phyloP scores from a whole-genome alignment of 306 rosid genomes.

The Coriaria nepalensis region DNA sequence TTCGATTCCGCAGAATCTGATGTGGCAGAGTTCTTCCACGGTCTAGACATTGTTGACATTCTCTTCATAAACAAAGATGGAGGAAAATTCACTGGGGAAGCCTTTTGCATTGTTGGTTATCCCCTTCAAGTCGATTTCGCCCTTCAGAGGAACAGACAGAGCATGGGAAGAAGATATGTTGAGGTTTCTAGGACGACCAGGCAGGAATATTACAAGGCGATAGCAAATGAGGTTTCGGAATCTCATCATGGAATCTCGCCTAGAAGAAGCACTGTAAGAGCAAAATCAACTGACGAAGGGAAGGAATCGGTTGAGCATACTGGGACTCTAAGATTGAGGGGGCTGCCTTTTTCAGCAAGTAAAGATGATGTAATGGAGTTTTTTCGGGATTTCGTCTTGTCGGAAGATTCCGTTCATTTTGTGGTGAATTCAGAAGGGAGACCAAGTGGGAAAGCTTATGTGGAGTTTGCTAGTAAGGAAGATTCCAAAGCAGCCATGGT shows the following conservation, averaged over 20 bases:
- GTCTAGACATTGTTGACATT: slow-evolving; percentile 79
- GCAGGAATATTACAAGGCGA: slow-evolving; percentile 91
- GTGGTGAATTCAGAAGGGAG: slow-evolving; percentile 65
- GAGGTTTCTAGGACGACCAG: slow-evolving; percentile 93
- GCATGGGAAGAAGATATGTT: slow-evolving; percentile 81
- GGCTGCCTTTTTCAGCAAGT: slow-evolving; percentile 78
- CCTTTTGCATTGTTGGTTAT: slow-evolving; percentile 75
- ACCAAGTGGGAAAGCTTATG: slow-evolving; percentile 77
- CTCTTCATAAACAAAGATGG: slow-evolving; percentile 71
- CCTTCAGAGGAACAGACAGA: slow-evolving; percentile 78
- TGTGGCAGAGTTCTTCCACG: slow-evolving; percentile 89
- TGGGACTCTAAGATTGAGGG: slow-evolving; percentile 70
- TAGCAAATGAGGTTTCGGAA: slow-evolving; percentile 67
- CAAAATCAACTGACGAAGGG: slow-evolving; percentile 63
- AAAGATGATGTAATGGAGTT: slow-evolving; percentile 78
- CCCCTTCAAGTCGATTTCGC: slow-evolving; percentile 96
- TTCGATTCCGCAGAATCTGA: slow-evolving; percentile 80
- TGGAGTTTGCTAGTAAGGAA: slow-evolving; percentile 52
- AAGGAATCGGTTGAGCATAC: slow-evolving; percentile 85
- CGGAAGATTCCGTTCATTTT: slow-evolving; percentile 45
- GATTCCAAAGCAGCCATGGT: slow-evolving; percentile 79
- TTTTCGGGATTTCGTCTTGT: slow-evolving; percentile 49
- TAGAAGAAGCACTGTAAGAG: slow-evolving; percentile 44
- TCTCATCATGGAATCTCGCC: slow-evolving; percentile 67
- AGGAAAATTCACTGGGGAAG: slow-evolving; percentile 87